phyloP scores from a whole-genome alignment of 108 stramenopile species.

The Cafeteria roenbergensis region DNA sequence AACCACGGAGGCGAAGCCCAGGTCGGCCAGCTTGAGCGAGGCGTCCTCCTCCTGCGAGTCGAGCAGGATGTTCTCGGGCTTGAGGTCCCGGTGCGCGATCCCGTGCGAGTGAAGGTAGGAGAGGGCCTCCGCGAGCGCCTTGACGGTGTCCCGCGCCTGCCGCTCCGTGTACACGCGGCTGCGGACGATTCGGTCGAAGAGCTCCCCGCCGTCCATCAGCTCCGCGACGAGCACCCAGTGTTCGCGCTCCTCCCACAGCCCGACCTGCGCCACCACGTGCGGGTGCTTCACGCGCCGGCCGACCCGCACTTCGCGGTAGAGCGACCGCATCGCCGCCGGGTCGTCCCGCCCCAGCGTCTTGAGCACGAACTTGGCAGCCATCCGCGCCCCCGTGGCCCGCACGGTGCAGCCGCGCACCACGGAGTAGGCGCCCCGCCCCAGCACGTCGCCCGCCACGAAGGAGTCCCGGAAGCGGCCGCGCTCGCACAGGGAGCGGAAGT shows the following conservation, averaged over 20 bases:
- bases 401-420: neutral
- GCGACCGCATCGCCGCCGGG: neutral
- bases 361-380: slow-evolving; percentile 1
- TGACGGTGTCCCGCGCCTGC: slow-evolving; percentile 42
- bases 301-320: slow-evolving; percentile 1
- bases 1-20: slow-evolving; percentile 36
- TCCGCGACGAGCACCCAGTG: slow-evolving; percentile 54
- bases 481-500: neutral
- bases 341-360: neutral
- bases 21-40: slow-evolving; percentile 53
- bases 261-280: neutral
- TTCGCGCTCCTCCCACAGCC: neutral
- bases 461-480: neutral
- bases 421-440: neutral
- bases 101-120: slow-evolving; percentile 56
- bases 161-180: slow-evolving; percentile 35
- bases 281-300: neutral
- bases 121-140: slow-evolving; percentile 51
- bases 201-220: slow-evolving; percentile 52
- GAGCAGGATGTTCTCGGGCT: slow-evolving; percentile 63
- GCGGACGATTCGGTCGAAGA: slow-evolving; percentile 45
- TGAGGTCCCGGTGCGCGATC: slow-evolving; percentile 68
- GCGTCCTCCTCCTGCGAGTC: slow-evolving; percentile 8
- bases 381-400: neutral
- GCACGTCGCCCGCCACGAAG: neutral